These are phyloP conservation scores for Wickerhamiella sergipiensis DNA, from an alignment of 805 yeast genomes.

Conservation along the genomic window DNA sequence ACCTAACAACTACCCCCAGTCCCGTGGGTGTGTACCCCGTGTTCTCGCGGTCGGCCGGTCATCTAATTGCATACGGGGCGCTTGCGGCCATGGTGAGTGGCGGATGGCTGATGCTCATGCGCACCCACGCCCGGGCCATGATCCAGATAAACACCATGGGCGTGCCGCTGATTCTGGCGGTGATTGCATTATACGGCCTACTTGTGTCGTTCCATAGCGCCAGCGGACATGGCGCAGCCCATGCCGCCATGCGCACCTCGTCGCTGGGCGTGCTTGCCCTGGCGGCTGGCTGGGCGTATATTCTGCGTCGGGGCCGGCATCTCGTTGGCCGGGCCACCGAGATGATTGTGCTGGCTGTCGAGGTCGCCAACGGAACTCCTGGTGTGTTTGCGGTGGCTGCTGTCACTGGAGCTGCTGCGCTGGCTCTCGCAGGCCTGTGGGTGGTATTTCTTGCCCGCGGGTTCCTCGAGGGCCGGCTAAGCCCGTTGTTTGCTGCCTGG, in stretches of 20 bases:
- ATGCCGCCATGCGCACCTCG: conserved; percentile 13
- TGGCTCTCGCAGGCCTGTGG: conserved; percentile 26
- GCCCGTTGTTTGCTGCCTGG: conserved; percentile 18
- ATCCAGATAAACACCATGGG: conserved; percentile 12
- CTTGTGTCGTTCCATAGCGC: conserved; percentile 11
- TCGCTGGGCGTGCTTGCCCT: conserved; percentile 12
- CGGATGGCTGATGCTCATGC: conserved; percentile 14
- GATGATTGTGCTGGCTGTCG: conserved; percentile 25
- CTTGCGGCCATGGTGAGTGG: conserved; percentile 8
- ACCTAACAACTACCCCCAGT: conserved; percentile 9
- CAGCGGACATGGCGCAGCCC: conserved; percentile 13
- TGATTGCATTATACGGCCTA: conserved; percentile 7
- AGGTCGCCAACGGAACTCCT: conserved; percentile 23
- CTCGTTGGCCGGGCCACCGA: conserved; percentile 18
- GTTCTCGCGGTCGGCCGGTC: conserved; percentile 9
- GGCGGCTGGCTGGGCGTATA: conserved; percentile 13
- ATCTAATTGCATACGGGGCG: conserved; percentile 9
- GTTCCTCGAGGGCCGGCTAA: conserved; percentile 19
- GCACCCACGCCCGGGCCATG: conserved; percentile 12
- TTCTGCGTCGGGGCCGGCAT: conserved; percentile 11
- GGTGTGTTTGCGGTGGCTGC: conserved; percentile 21
- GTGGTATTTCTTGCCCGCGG: conserved; percentile 23
- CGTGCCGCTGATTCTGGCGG: conserved; percentile 11
- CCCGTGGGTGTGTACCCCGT: conserved; percentile 11
- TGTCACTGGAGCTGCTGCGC: conserved; percentile 19